Evolutionary conservation across 2,329 filamentous ascomycete species (phyloP).

Genomic region (Chaetomiaceae sp.): DNA sequence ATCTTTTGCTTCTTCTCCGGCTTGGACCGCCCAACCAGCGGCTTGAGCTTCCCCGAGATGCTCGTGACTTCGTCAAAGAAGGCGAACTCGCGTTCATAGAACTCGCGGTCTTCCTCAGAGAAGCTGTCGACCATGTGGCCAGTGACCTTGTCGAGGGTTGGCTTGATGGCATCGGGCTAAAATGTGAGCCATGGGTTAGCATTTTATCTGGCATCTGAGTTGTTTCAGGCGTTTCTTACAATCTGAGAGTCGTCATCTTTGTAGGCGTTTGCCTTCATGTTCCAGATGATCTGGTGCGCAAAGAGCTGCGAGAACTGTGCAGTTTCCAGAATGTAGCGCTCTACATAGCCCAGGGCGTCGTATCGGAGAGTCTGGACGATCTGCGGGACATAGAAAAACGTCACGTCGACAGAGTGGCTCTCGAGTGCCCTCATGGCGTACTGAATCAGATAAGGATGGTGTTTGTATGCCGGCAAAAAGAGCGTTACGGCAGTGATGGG

Average conservation of each 20-base stretch:
- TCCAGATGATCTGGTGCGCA: conserved; percentile 99
- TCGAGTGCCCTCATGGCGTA: conserved; percentile 95
- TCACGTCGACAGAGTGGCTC: conserved; percentile 91
- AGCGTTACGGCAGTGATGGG: conserved; percentile 90
- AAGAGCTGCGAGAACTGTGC: conserved; percentile 97
- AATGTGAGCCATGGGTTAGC: conserved; percentile 8
- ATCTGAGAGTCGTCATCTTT: conserved; percentile 92
- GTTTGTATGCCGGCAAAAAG: conserved; percentile 85
- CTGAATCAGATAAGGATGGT: conserved; percentile 89
- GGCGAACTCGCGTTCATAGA: conserved; percentile 92
- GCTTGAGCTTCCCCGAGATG: conserved; percentile 93
- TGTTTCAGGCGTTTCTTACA: conserved; percentile 44
- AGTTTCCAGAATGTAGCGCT: conserved; percentile 94
- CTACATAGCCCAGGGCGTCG: conserved; percentile 88
- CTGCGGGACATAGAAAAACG: conserved; percentile 98
- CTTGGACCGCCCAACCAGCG: conserved; percentile 86
- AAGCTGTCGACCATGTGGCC: conserved; percentile 78
- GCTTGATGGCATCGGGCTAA: conserved; percentile 88
- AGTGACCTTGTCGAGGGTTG: conserved; percentile 88
- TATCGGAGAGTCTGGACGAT: conserved; percentile 95
- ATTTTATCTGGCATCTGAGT: neutral
- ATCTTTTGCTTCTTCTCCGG: conserved; percentile 99
- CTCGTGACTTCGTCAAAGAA: conserved; percentile 97
- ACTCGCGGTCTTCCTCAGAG: conserved; percentile 69
- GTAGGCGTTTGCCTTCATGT: conserved; percentile 98